Conservation (phyloP, 345 rosid species). For the Capsella bursapastoris region DNA sequence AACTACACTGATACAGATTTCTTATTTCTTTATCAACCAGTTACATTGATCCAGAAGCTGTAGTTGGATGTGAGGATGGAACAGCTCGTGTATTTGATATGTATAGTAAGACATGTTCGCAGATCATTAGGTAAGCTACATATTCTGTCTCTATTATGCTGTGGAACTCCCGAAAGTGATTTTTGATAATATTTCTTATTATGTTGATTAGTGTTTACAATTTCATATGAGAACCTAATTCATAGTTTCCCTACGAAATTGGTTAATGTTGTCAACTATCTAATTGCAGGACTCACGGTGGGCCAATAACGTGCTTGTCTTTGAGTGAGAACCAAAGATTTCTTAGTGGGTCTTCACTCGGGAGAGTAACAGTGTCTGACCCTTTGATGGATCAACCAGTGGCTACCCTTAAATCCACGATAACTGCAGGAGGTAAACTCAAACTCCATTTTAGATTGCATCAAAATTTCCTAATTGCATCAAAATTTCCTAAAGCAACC, state of each 20-base stretch:
- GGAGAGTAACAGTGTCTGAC: conserved; percentile 71
- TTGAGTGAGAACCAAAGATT: conserved; percentile 70
- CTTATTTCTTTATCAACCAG: conserved; percentile 45
- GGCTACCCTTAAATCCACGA: conserved; percentile 66
- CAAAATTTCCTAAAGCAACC: conserved; percentile 10
- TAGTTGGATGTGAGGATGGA: conserved; percentile 95
- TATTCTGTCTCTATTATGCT: not conserved
- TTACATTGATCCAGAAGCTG: conserved; percentile 90
- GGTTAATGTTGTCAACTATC: not conserved
- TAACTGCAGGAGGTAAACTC: conserved; percentile 59
- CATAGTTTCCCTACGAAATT: no score
- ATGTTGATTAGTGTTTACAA: not conserved
- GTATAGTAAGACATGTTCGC: conserved; percentile 87
- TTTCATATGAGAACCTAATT: not conserved
- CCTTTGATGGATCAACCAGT: conserved; percentile 64
- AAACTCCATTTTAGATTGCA: conserved; percentile 12
- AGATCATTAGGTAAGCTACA: conserved; percentile 61
- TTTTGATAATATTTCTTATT: not conserved
- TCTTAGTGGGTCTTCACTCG: conserved; percentile 74
- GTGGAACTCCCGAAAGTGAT: conserved; percentile 6
- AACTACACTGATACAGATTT: not conserved
- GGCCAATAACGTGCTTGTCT: conserved; percentile 74
- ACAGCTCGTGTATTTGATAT: conserved; percentile 87
- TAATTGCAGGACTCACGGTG: conserved; percentile 71
- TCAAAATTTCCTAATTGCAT: not conserved